Evolutionary conservation across 345 rosid species (phyloP).

Genomic region (Salix suchowensis): DNA sequence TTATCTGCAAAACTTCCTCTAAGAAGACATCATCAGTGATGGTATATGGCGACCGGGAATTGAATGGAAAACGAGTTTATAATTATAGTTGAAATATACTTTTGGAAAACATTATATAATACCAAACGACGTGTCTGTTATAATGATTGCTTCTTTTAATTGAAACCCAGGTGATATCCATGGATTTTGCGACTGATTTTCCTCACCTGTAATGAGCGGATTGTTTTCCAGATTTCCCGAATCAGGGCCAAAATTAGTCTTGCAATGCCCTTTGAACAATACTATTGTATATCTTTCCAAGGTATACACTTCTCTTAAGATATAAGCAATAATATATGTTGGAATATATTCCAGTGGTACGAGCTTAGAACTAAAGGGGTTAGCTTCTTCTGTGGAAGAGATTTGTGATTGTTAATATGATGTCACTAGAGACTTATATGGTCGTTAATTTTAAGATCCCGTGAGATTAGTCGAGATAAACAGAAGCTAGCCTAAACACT

Average conservation of each 20-base stretch:
- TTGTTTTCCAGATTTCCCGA: neutral
- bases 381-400: no score
- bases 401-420: no score
- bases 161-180: neutral
- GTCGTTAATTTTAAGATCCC: rapidly evolving
- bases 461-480: no score
- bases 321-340: no score
- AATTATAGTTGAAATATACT: neutral
- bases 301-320: neutral
- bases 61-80: neutral
- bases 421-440: no score
- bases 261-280: neutral
- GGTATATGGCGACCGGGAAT: neutral
- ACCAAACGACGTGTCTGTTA: no score
- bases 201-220: neutral
- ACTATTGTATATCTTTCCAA: neutral
- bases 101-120: neutral
- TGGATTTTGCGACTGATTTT: neutral
- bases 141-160: neutral
- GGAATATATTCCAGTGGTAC: no score
- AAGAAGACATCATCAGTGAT: neutral
- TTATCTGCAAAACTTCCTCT: neutral
- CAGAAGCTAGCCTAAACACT: no score
- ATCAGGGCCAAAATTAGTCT: neutral
- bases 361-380: no score